Conservation (phyloP, 2,329 filamentous ascomycete genomes). For the Paraphaeosphaeria sporulosa region DNA sequence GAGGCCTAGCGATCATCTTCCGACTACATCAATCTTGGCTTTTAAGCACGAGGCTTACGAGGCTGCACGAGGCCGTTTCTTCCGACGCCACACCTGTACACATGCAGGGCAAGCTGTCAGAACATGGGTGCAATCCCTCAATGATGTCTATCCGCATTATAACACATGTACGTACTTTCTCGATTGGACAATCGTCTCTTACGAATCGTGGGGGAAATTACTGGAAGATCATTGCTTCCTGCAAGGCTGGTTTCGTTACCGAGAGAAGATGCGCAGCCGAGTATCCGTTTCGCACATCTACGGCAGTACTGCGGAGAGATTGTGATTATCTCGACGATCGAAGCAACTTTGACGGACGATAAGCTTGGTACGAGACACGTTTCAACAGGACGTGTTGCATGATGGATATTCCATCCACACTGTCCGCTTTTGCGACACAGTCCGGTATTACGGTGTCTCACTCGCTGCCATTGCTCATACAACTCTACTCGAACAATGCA, state of each 20-base stretch:
- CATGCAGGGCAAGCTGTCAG: background rate
- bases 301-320: background rate
- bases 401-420: background rate
- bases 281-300: conserved; percentile 2
- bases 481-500: background rate
- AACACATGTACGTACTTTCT: background rate
- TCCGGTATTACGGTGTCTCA: background rate
- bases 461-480: background rate
- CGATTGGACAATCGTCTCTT: background rate
- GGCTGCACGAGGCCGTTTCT: background rate
- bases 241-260: too few species aligned
- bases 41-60: background rate
- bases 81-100: background rate
- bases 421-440: background rate
- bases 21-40: background rate
- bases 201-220: background rate
- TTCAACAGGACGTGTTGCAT: background rate
- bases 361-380: background rate
- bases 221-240: background rate
- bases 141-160: conserved; percentile 1
- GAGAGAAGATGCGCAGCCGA: conserved; percentile 1
- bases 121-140: conserved; percentile 1
- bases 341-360: background rate
- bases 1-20: background rate
- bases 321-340: background rate